Conservation (phyloP, 208 protist species). For the Crithidia fasciculata region DNA sequence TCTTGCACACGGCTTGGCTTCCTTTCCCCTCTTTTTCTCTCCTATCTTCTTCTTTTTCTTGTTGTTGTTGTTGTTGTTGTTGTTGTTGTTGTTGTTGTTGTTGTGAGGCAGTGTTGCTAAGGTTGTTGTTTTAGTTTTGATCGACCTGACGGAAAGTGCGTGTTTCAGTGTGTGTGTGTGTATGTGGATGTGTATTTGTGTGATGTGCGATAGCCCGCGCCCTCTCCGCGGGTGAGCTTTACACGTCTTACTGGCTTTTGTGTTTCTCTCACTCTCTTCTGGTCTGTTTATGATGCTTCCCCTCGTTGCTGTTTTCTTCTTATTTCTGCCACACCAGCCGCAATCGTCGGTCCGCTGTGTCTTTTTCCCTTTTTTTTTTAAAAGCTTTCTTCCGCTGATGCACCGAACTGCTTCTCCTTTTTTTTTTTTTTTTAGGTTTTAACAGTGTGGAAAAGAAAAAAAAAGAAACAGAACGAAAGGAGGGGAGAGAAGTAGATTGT, state of each 20-base stretch:
- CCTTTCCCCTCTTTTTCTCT: too few species aligned
- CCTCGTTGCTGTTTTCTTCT: neutral
- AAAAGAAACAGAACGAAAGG: neutral
- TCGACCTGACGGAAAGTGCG: too few species aligned
- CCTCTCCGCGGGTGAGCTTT: neutral
- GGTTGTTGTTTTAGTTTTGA: too few species aligned
- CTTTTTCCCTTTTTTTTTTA: constrained; percentile 29
- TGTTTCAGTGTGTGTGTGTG: too few species aligned
- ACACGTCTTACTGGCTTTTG: neutral
- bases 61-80: too few species aligned
- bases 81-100: too few species aligned
- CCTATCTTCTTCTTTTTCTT: too few species aligned
- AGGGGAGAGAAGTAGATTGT: neutral
- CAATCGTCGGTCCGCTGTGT: neutral
- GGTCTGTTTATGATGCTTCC: neutral
- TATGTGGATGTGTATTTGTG: too few species aligned
- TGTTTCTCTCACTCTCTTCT: neutral
- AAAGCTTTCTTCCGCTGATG: neutral
- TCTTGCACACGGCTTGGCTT: too few species aligned
- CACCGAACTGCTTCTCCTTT: constrained; percentile 5
- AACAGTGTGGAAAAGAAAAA: neutral
- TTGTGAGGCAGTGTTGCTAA: too few species aligned
- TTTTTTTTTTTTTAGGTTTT: constrained; percentile 18
- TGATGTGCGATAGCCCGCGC: neutral
- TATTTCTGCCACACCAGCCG: constrained; percentile 7